Conservation (phyloP, 2,329 filamentous ascomycete species). For the Aspergillus piperis region DNA sequence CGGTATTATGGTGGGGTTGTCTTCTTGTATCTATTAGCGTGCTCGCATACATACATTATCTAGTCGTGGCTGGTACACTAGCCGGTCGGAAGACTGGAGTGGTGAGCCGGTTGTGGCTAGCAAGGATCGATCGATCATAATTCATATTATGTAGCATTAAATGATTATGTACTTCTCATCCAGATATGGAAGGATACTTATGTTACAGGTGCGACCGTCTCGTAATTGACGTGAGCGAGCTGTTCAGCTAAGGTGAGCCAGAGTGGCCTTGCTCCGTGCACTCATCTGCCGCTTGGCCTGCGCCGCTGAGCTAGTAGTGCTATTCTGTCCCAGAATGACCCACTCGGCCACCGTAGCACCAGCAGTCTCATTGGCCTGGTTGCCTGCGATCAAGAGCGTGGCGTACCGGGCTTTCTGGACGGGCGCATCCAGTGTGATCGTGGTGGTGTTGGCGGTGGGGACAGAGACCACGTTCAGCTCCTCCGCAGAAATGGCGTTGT, state of each 20-base stretch:
- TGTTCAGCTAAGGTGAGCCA: background rate
- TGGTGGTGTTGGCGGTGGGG: slow-evolving; percentile 47
- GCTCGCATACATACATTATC: background rate
- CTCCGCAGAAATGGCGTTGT: slow-evolving; percentile 25
- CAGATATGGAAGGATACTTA: background rate
- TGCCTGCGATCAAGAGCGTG: slow-evolving; percentile 48
- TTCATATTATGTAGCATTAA: background rate
- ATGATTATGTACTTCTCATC: background rate
- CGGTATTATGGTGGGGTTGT: background rate
- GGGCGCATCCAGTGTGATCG: slow-evolving; percentile 34
- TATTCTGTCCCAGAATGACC: slow-evolving; percentile 41
- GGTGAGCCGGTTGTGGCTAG: background rate
- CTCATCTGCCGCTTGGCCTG: background rate
- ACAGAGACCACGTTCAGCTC: slow-evolving; percentile 38
- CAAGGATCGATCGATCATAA: background rate
- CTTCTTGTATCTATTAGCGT: background rate
- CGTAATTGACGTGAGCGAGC: background rate
- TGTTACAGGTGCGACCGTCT: background rate
- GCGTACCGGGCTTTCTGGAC: slow-evolving; percentile 43
- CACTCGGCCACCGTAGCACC: slow-evolving; percentile 53
- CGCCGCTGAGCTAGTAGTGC: background rate
- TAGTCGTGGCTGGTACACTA: background rate
- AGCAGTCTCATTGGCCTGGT: slow-evolving; percentile 42
- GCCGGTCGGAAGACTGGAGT: background rate
- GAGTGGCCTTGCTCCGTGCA: background rate